Evolutionary conservation across 1,284 basidiomycete species (phyloP), one percentile per base, ranked within the genome.

Genomic region (Heterobasidion irregulare): DNA sequence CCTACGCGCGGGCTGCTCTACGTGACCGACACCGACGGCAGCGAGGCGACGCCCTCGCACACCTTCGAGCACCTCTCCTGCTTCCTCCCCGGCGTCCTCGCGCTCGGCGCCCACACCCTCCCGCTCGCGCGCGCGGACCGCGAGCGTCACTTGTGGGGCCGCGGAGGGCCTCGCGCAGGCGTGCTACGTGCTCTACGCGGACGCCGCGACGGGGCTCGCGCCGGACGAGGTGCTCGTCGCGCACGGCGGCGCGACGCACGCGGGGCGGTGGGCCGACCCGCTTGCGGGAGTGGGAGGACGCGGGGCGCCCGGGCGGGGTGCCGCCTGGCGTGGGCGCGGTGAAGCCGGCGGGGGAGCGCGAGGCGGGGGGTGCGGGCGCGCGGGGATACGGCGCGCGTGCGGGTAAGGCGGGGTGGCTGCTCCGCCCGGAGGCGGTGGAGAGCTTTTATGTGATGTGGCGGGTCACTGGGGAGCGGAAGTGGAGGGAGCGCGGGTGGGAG

Each of bases 401-500:
- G 33, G 66, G 59, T 53, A 79, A 72, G 59, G 55, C 65, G 7
- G 69, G 61, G 34, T 86, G 83, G 67, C 65, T 84, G 50, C 62
- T 87, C 43, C 68, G 86, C 38, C 59, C 59, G 1, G 59, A 90
- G 84, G 77, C 87, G 2, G 68, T 88, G 7, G 87, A 89, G 63
- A 82, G 78, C 50, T 77, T 88, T 58, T 88, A 84, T 64, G 66
- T 86, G 26, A 66, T 90, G 57, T 91, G 84, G 83, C 75, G 82
- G 47, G 80, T 79, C 15, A 90, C 88, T 2, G 79, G 83, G 0
- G 80, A 91, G 56, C 65, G 68, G 15, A 76, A 75, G 50, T 91
- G 89, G 89, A 72, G 89, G 47, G 80, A 92, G 57, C 78, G 84
- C 55, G 90, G 89, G 1, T 92, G 88, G 88, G 71, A 66, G 50